Percentiles rank a stretch among this genome's conserved stretches.
phyloP scores from a whole-genome alignment of 148 eudicot species.

The Silene uniflora region DNA sequence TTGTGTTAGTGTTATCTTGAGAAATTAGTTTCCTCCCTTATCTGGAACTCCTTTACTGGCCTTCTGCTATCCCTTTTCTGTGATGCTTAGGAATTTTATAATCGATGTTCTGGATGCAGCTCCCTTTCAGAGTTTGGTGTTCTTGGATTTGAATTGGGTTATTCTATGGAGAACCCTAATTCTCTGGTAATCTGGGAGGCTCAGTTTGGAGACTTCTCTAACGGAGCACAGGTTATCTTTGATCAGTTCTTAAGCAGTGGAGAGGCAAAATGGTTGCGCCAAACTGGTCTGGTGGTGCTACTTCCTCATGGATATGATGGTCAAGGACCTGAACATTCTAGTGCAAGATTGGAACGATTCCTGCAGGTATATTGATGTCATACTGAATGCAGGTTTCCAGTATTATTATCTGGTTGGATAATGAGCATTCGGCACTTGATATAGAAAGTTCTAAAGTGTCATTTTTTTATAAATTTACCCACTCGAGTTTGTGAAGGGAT shows the following conservation, averaged over 20 bases:
- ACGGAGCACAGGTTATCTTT: conserved; percentile 94
- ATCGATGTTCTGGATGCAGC: conserved; percentile 42
- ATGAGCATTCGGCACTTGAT: not conserved
- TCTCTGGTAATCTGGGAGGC: conserved; percentile 97
- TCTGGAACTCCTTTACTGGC: not conserved
- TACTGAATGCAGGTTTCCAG: not conserved
- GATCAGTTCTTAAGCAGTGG: conserved; percentile 98
- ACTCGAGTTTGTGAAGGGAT: not conserved
- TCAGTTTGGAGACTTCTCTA: conserved; percentile 94
- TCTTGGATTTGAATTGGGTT: conserved; percentile 95
- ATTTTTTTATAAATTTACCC: conserved; percentile 2
- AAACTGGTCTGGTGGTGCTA: conserved; percentile 79
- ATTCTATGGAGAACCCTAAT: conserved; percentile 97
- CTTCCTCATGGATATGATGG: conserved; percentile 99
- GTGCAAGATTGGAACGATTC: conserved; percentile 92
- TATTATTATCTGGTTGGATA: not conserved
- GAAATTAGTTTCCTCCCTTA: not conserved
- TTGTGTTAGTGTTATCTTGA: not conserved
- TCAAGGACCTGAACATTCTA: conserved; percentile 98
- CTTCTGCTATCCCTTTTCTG: not conserved
- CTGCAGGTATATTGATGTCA: conserved; percentile 57
- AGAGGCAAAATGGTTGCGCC: conserved; percentile 92
- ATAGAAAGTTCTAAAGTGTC: not conserved
- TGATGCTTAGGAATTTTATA: not conserved
- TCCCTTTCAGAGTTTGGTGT: conserved; percentile 97